A percentile compares a stretch with the other conserved stretches of the same genome.
phyloP scores from a whole-genome alignment of 345 rosid species.

The Eucalyptus regnans region DNA sequence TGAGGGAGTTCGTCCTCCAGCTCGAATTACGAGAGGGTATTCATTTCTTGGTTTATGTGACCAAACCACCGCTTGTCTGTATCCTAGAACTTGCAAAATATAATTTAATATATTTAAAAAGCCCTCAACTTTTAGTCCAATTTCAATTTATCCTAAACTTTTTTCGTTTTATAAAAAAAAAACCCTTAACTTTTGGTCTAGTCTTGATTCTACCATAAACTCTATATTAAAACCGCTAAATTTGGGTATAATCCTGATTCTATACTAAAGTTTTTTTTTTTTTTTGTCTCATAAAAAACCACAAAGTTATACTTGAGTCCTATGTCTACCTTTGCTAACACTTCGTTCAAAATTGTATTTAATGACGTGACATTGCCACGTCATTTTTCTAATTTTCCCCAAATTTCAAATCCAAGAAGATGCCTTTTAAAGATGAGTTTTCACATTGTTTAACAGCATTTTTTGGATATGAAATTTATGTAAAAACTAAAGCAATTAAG shows the following conservation, averaged over 20 bases:
- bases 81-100: background rate
- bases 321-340: background rate
- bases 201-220: background rate
- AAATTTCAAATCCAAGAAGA: background rate
- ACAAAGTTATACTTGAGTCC: background rate
- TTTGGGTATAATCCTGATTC: too few relatives aligned
- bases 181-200: background rate
- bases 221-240: too few relatives aligned
- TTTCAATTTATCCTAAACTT: too few relatives aligned
- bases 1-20: background rate
- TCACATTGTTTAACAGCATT: too few relatives aligned
- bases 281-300: background rate
- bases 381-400: background rate
- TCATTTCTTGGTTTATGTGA: background rate
- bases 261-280: too few relatives aligned
- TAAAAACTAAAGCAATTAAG: background rate
- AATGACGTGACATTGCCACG: background rate
- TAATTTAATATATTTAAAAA: background rate
- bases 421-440: background rate
- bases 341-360: too few relatives aligned
- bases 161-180: too few relatives aligned
- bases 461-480: background rate
- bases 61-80: background rate
- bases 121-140: background rate
- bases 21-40: background rate